Base-by-base conservation (phyloP, 305 asterid species). In the Fraxinus platypoda region DNA sequence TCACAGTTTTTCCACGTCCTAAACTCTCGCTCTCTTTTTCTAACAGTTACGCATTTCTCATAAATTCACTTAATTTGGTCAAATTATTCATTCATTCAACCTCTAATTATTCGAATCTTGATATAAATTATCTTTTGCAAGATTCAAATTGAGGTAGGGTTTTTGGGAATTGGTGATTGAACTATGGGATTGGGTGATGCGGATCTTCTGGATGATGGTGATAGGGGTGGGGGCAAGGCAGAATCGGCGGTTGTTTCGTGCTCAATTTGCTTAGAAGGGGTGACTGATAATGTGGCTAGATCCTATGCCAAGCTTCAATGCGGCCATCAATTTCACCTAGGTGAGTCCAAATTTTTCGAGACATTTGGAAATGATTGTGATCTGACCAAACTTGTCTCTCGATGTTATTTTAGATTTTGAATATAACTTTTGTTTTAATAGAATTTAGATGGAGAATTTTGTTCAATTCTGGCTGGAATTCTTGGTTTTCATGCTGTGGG, bases 291-390 rank as follows among this genome's bases (percentile, higher is more conserved):
- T 83, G 94, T 94, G 72, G 93, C 84, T 74, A 89, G 97, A 91
- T 94, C 97, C 75, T 87, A 91, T 93, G 94, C 97, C n/a, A 94
- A 94, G 93, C 98, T 94, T 87, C 94, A 87, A 83, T 94, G 98
- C 73, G 96, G 98, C 78, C 98, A 94, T 87, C 90, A 89, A 90
- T 94, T 94, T 85, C 98, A 94, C 81, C 95, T 94, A n/a, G 98
- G 98, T 92, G 74, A 91, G 93, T 88, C 43, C 11, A 13, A 57
- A 30, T 76, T 77, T 68, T 79, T 38, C 49, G 62, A 76, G 79
- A 81, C 21, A 2, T 86, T 66, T 1, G 23, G 73, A 75, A 28
- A 62, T 74, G n/a, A 74, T 82, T 21, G 19, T 11, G 87, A 87
- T 88, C 89, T 81, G 66, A 52, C 54, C 72, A 8, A 13, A 78